phyloP scores from a whole-genome alignment of 2,329 filamentous ascomycete species.

The Colletotrichum chlorophyti region DNA sequence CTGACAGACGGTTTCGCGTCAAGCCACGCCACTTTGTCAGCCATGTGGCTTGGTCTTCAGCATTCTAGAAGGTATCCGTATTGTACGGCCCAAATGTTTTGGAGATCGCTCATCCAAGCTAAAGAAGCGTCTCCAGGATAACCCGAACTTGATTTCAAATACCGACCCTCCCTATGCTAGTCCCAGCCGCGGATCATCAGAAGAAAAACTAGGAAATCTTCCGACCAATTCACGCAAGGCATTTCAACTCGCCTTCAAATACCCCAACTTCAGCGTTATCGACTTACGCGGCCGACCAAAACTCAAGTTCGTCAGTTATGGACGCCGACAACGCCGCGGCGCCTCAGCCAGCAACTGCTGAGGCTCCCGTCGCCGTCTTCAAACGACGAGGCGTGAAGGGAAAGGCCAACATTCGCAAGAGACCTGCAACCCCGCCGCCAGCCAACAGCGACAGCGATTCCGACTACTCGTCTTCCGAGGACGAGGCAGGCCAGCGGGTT shows the following conservation, averaged over 20 bases:
- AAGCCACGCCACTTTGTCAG: constrained; percentile 26
- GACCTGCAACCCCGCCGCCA: constrained; percentile 78
- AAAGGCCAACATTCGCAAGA: constrained; percentile 81
- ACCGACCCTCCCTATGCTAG: neutral
- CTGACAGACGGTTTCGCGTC: neutral
- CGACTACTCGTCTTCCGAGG: constrained; percentile 76
- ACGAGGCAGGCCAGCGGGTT: constrained; percentile 76
- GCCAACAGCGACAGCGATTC: constrained; percentile 65
- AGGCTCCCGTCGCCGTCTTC: constrained; percentile 71
- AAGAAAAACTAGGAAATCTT: neutral
- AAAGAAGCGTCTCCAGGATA: neutral
- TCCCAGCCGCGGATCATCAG: neutral
- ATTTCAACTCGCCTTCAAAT: neutral
- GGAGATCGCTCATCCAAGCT: constrained; percentile 6
- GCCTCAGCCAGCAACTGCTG: constrained; percentile 33
- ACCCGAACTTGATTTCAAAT: constrained; percentile 9
- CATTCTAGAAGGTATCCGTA: constrained; percentile 27
- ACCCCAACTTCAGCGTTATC: no score
- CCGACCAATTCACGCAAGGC: neutral
- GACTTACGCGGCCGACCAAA: neutral
- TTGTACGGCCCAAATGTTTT: neutral
- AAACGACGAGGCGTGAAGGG: constrained; percentile 84
- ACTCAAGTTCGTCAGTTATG: neutral
- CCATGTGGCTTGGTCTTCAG: constrained; percentile 22
- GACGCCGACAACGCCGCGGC: constrained; percentile 13